phyloP scores from a whole-genome alignment of 441 rosid genomes.

The Pelargonium exstipulatum region DNA sequence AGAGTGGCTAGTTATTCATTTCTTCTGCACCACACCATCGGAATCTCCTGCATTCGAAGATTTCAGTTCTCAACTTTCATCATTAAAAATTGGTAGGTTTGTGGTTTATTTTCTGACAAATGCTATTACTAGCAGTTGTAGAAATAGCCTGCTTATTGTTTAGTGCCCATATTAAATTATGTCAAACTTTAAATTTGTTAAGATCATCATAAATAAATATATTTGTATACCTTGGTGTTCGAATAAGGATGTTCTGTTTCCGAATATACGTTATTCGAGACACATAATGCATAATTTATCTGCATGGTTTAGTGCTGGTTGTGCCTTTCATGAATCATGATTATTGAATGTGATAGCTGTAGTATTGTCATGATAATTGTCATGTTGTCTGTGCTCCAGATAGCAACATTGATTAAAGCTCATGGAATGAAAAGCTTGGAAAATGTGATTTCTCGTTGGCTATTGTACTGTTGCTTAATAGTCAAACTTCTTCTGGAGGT shows the following conservation, averaged over 20 bases:
- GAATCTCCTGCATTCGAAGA: constrained; percentile 73
- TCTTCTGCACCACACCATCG: constrained; percentile 66
- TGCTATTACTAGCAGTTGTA: background rate
- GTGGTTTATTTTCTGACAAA: background rate
- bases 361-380: constrained; percentile 6
- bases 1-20: constrained; percentile 83
- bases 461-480: constrained; percentile 48
- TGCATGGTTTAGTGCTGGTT: background rate
- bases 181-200: background rate
- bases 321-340: constrained; percentile 8
- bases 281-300: background rate
- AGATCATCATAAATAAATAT: background rate
- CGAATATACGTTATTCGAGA: background rate
- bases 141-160: background rate
- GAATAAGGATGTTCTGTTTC: background rate
- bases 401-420: constrained; percentile 53
- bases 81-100: constrained; percentile 73
- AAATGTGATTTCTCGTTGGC: constrained; percentile 83
- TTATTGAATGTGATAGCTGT: background rate
- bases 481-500: constrained; percentile 33
- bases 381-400: constrained; percentile 42
- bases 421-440: constrained; percentile 77
- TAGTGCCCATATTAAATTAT: background rate
- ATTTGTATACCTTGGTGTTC: background rate
- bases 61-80: constrained; percentile 90